phyloP scores from a whole-genome alignment of 805 yeast genomes.

The Myxozyma udenii region DNA sequence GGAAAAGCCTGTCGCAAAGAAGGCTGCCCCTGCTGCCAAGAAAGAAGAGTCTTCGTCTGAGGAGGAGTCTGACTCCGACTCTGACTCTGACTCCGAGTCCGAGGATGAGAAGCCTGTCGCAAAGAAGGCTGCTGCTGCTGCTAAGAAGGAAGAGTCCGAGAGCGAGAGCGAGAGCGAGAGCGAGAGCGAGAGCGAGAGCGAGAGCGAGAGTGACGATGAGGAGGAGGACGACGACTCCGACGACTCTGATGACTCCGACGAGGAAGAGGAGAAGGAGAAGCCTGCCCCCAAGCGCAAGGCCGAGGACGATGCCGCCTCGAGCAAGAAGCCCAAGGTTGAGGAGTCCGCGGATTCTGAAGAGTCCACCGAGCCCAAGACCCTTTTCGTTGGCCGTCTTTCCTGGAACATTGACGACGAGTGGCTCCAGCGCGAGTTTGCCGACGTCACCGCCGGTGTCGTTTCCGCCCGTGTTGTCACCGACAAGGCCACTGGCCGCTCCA shows the following conservation, averaged over 20 bases:
- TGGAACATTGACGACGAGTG: constrained; percentile 97
- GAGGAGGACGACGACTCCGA: constrained; percentile 31
- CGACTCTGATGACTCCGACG: constrained; percentile 37
- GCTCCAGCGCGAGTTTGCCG: constrained; percentile 83
- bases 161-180: constrained; percentile 37
- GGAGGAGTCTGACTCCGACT: constrained; percentile 34
- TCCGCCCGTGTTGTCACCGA: constrained; percentile 92
- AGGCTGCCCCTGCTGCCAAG: constrained; percentile 4
- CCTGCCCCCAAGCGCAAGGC: constrained; percentile 42
- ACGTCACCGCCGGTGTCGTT: constrained; percentile 66
- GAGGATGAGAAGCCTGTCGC: constrained; percentile 16
- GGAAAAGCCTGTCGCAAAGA: constrained; percentile 35
- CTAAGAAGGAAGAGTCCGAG: constrained; percentile 9
- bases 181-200: constrained; percentile 35
- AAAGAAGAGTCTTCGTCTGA: constrained; percentile 16
- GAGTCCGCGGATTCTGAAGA: constrained; percentile 46
- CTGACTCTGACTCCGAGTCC: constrained; percentile 19
- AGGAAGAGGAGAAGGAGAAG: constrained; percentile 38
- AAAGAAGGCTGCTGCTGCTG: constrained; percentile 6
- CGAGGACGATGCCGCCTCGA: constrained; percentile 43
- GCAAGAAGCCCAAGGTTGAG: constrained; percentile 54
- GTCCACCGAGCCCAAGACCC: constrained; percentile 63
- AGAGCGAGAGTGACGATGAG: constrained; percentile 18
- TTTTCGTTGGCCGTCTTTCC: constrained; percentile 95
- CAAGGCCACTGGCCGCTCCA: constrained; percentile 85